These are phyloP conservation scores for Chiua virens DNA, from an alignment of 768 basidiomycete species.

Conservation along the genomic window DNA sequence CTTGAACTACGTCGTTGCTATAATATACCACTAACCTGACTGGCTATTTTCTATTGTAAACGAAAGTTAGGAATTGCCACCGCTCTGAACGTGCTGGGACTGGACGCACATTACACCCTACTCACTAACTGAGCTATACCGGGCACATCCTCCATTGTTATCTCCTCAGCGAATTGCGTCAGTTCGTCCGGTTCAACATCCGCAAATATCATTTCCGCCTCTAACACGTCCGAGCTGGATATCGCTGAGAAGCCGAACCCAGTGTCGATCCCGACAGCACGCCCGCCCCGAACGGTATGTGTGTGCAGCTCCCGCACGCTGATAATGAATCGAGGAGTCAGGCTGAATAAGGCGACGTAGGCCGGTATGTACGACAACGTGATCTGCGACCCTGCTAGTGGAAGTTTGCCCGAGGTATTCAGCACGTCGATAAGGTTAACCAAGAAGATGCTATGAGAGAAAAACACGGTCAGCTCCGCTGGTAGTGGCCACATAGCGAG, in stretches of 20 bases:
- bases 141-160: no score
- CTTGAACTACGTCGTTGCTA: no score
- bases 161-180: no score
- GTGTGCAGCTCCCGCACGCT: neutral
- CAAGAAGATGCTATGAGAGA: neutral
- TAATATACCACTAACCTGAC: no score
- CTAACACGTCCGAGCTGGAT: neutral
- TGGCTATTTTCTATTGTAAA: no score
- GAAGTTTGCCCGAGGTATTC: neutral
- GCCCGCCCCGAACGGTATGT: neutral
- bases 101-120: no score
- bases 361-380: neutral
- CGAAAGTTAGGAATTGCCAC: no score
- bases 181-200: neutral
- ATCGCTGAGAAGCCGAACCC: neutral
- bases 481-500: no score
- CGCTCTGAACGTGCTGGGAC: no score
- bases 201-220: neutral
- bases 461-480: no score
- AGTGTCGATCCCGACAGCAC: neutral
- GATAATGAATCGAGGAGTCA: slow-evolving; percentile 2
- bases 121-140: no score
- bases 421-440: neutral
- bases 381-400: neutral
- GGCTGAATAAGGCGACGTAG: neutral